Evolutionary conservation across 805 yeast genomes (phyloP).

Genomic region (Lipomyces orientalis): DNA sequence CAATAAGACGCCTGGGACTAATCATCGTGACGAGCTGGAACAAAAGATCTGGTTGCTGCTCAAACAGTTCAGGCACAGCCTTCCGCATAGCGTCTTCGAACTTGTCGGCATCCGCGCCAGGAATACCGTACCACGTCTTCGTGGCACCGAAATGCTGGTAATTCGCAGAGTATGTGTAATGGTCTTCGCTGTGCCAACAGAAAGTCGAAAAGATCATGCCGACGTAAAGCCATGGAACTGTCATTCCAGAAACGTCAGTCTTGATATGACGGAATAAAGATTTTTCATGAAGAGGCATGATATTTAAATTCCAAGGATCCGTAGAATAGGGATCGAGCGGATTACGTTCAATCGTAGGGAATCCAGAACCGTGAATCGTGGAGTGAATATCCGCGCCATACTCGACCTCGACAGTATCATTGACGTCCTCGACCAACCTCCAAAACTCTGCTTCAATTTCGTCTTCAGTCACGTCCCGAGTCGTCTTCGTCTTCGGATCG

Average conservation of each 20-base stretch:
- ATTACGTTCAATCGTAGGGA: constrained; percentile 43
- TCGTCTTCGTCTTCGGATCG: constrained; percentile 4
- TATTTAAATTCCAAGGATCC: constrained; percentile 49
- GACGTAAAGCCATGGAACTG: constrained; percentile 92
- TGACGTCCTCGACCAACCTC: constrained; percentile 44
- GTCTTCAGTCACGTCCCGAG: constrained; percentile 28
- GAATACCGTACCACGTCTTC: constrained; percentile 94
- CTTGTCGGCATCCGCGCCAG: constrained; percentile 63
- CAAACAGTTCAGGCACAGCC: constrained; percentile 79
- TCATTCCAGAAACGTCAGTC: constrained; percentile 77
- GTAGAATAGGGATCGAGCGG: constrained; percentile 45
- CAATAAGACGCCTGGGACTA: constrained; percentile 64
- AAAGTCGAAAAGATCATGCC: constrained; percentile 90
- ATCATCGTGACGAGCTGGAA: constrained; percentile 84
- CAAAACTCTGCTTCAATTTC: constrained; percentile 47
- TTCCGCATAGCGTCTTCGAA: constrained; percentile 69
- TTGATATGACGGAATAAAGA: constrained; percentile 46
- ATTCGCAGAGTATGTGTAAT: constrained; percentile 86
- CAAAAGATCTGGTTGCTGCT: constrained; percentile 82
- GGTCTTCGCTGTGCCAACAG: constrained; percentile 98
- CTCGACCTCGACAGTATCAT: constrained; percentile 46
- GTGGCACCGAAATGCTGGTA: constrained; percentile 90
- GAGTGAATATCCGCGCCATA: constrained; percentile 51
- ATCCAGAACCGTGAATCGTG: constrained; percentile 48
- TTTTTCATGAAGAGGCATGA: constrained; percentile 44